Evolutionary conservation across 2,329 filamentous ascomycete species (phyloP), one percentile per base, ranked within the genome.

Genomic region (Fusarium liriodendri): DNA sequence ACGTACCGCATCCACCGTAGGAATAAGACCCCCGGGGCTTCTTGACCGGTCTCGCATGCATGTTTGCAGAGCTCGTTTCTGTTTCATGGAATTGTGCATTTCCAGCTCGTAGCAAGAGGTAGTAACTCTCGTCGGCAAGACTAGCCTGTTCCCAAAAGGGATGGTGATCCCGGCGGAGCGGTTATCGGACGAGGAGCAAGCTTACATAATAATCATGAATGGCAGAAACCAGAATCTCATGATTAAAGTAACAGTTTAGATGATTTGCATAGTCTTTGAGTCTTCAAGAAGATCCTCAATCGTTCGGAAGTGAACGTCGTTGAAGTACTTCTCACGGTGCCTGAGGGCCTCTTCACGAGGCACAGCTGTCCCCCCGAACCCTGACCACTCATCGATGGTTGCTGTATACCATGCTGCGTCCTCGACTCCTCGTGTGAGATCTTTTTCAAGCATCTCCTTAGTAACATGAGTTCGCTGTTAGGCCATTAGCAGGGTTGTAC

Each of bases 321-420:
- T 62, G n/a, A 62, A 62, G 20, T 35, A 62, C 40, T 35, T 50
- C 1, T 62, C 38, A 11, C 40, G 59, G 2, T 62, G 59, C 14
- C 9, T 20, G 18, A 62, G 14, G 5, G 59, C 59, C 8, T 37
- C 59, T 14, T 50, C 13, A 32, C 20, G 59, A 20, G 59, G 59
- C 2, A 62, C 59, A 33, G 40, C 40, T 2, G 40, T 35, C 4
- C n/a, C 59, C 2, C 40, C 59, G 18, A 22, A 29, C 29, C 40
- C 38, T 11, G 59, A 62, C 59, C 59, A 62, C n/a, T 62, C 59
- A 7, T 62, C 59, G 2, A 62, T 47, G 22, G 40, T 62, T 18
- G 59, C 40, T 9, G 29, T 47, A 14, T 62, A 62, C 59, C 59
- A 62, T 20, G 2, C 14, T n/a, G 27, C 25, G 13, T 62, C 59